Conservation (phyloP, 1,139 yeast genomes). For the Geotrichum cucujoidarum region DNA sequence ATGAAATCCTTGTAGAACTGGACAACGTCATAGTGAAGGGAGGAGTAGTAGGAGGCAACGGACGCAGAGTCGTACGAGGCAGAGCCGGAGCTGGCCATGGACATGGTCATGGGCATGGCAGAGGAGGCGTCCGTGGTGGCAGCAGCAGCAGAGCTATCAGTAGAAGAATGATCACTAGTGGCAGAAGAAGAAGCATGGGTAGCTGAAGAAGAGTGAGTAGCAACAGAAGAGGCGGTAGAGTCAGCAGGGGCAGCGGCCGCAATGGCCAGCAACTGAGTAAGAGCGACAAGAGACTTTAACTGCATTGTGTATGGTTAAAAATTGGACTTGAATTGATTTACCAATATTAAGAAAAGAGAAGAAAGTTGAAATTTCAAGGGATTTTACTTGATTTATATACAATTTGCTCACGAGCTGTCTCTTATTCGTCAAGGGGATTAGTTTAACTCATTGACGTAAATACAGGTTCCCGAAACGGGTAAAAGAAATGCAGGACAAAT, state of each 20-base stretch:
- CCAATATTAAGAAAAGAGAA: neutral
- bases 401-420: too few species aligned
- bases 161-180: neutral
- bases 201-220: neutral
- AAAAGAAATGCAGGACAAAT: neutral
- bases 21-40: slow-evolving; percentile 11
- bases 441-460: too few species aligned
- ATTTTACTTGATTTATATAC: too few species aligned
- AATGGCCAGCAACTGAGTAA: neutral
- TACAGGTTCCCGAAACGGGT: neutral
- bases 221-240: neutral
- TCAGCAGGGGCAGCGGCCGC: neutral
- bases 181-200: neutral
- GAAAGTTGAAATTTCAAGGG: too few species aligned
- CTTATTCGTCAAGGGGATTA: too few species aligned
- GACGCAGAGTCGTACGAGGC: neutral
- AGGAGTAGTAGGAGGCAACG: slow-evolving; percentile 7
- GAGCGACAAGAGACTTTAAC: neutral
- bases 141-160: neutral
- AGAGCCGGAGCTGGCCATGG: neutral
- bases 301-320: neutral
- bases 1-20: slow-evolving; percentile 14
- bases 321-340: neutral
- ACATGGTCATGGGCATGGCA: neutral
- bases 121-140: neutral